phyloP scores from a whole-genome alignment of 768 basidiomycete species.

The Tylopilus subfusipes region DNA sequence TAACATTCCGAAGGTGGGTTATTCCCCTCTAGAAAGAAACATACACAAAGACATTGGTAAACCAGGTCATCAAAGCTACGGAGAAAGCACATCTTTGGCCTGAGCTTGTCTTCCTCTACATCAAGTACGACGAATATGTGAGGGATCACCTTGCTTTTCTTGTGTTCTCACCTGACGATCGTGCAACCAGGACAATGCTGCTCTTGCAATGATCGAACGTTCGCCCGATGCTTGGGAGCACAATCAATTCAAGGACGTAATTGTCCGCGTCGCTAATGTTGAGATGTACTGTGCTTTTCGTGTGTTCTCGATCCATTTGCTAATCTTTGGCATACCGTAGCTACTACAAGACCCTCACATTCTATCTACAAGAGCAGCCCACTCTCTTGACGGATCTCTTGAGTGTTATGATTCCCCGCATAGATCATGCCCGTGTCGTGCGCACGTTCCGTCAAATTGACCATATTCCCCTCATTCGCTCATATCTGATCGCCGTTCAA shows the following conservation, averaged over 20 bases:
- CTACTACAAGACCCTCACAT: constrained; percentile 92
- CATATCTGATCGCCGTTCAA: constrained; percentile 97
- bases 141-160: constrained; percentile 19
- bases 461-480: constrained; percentile 91
- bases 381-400: constrained; percentile 90
- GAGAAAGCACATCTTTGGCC: constrained; percentile 98
- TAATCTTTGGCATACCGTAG: constrained; percentile 36
- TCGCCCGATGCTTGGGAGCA: constrained; percentile 99
- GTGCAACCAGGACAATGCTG: constrained; percentile 78
- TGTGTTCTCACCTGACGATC: constrained; percentile 1
- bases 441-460: constrained; percentile 94
- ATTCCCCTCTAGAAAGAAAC: not conserved
- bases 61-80: constrained; percentile 85
- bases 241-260: constrained; percentile 98
- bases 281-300: constrained; percentile 67
- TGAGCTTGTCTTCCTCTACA: constrained; percentile 96
- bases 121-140: constrained; percentile 96
- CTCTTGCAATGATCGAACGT: constrained; percentile 97
- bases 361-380: constrained; percentile 94
- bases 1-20: constrained; percentile 87
- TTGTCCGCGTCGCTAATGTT: constrained; percentile 94
- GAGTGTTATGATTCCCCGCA: constrained; percentile 86
- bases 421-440: constrained; percentile 94
- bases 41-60: not conserved
- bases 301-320: not conserved